Base-by-base conservation (phyloP, 495 filamentous ascomycete genomes). In the Tetracladium setigerum region DNA sequence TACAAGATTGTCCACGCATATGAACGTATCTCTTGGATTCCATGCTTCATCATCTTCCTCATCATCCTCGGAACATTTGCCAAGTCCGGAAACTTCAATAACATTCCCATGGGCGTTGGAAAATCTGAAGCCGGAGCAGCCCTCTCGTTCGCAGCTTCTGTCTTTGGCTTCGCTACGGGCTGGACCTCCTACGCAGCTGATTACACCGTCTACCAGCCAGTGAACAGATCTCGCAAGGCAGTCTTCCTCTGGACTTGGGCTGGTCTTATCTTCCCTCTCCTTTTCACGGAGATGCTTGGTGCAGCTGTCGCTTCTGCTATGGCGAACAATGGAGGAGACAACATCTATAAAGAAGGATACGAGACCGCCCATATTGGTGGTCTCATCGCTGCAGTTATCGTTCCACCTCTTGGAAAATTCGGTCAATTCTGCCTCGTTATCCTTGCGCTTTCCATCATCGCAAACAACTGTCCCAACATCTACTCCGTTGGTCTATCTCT, bases 381-480 rank as follows among this genome's bases (percentile, higher is more conserved):
- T 16, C 66, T 94, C 5, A 70, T 94, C 14, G 78, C 67, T 5
- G 76, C 78, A 9, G 82, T 84, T 8, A 72, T 94, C 0, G 64
- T 82, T 27, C 76, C 77, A 3, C 73, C 73, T 1, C 70, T 89
- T 0, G 87, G 87, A 18, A 68, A 71, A 36, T 90, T 91, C 57
- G 87, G 87, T 50, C 75, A 87, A 58, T 89, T 92, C 71, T 92
- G 87, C 64, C 60, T 94, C 15, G 79, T 90, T 43, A 69, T 94
- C 37, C 77, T 94, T 5, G 83, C 86, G 0, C 74, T 91, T 22
- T 82, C 78, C 53, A 90, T 88, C 59, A 77, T 90, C 53, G 83
- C 84, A 47, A 91, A 84, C 69, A 90, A 89, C 68, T 89, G 82
- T 67, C 87, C 91, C n/a, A 89, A 84, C 68, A 84, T 88, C 56